Conservation (phyloP, 2,329 filamentous ascomycete genomes). For the Neocatenulostroma microsporum region DNA sequence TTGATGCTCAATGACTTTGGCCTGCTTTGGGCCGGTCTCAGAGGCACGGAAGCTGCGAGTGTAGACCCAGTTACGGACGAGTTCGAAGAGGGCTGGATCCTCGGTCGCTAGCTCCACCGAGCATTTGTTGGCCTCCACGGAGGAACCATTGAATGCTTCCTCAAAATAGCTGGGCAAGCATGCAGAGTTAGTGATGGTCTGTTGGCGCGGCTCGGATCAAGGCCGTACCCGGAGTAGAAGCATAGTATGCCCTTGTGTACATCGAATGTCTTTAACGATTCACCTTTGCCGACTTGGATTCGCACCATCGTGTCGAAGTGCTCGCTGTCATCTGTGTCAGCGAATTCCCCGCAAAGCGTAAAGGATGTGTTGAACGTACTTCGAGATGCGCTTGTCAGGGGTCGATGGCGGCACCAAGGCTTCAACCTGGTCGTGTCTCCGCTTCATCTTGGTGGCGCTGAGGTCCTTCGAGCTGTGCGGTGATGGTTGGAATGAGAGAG, state of each 20-base stretch:
- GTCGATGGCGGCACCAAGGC: background rate
- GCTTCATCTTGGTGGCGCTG: background rate
- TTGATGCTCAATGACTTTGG: background rate
- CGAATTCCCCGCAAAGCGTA: too few species aligned
- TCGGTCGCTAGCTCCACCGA: conserved; percentile 7
- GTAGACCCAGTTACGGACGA: conserved; percentile 12
- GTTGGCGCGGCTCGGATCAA: too few species aligned
- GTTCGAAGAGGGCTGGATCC: conserved; percentile 7
- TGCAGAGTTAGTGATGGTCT: too few species aligned
- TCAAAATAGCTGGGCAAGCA: too few species aligned
- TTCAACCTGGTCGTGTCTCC: too few species aligned
- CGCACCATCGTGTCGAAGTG: conserved; percentile 45
- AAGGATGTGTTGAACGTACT: too few species aligned
- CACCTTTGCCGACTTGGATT: conserved; percentile 10
- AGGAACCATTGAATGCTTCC: conserved; percentile 5
- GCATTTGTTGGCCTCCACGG: conserved; percentile 8
- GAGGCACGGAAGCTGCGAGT: conserved; percentile 2
- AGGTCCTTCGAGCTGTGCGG: too few species aligned
- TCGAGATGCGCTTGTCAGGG: background rate
- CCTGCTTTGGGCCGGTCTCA: background rate
- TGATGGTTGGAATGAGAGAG: too few species aligned
- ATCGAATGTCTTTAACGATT: conserved; percentile 8
- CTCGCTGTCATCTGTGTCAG: background rate
- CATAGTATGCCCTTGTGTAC: conserved; percentile 16
- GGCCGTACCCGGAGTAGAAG: conserved; percentile 20